Base-by-base conservation (phyloP, 345 rosid species). In the Gossypium raimondii region DNA sequence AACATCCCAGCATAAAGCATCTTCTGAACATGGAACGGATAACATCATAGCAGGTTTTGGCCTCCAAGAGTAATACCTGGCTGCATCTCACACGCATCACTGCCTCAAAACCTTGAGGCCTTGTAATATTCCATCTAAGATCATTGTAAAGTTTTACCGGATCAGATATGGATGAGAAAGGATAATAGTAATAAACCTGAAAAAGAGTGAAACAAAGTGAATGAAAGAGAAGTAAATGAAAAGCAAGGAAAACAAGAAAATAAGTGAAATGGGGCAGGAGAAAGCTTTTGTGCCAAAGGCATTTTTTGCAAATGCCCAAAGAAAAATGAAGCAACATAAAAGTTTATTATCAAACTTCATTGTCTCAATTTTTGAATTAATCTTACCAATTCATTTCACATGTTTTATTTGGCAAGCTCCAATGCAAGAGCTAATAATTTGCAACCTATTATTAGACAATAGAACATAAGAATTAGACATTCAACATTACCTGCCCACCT, bases 81-180 rank as follows among this genome's bases (percentile, higher is more conserved):
- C 97, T 93, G 86, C 92, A 96, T 84, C 97, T 85, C 82, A 93
- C 97, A 74, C 98, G 90, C 98, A 95, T 93, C 68, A 95, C 98
- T 55, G 98, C 94, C 90, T 95, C 99, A 84, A 88, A 93, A 73
- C 99, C 97, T 85, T 95, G 99, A 59, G 99, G 98, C 88, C 98
- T 89, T 38, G 93, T 88, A 76, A 95, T 84, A 84, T 95, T 95
- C 99, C 99, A 95, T 85, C 96, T 91, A 62, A 91, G 96, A 86
- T 95, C 99, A 78, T 91, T 95, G 85, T 89, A 95, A 55, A 95
- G 94, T 90, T 95, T 95, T 73, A 93, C 91, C 34, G 93, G 87
- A 87, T 93, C 99, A 76, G 93, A 86, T 71, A 96, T 73, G 44
- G 93, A 97, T 56, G 98, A 96, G 87, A 95, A 95, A 63, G 98